These are phyloP conservation scores for Coemansia interrupta DNA, from an alignment of 192 early-diverging fungal species.

Conservation along the genomic window DNA sequence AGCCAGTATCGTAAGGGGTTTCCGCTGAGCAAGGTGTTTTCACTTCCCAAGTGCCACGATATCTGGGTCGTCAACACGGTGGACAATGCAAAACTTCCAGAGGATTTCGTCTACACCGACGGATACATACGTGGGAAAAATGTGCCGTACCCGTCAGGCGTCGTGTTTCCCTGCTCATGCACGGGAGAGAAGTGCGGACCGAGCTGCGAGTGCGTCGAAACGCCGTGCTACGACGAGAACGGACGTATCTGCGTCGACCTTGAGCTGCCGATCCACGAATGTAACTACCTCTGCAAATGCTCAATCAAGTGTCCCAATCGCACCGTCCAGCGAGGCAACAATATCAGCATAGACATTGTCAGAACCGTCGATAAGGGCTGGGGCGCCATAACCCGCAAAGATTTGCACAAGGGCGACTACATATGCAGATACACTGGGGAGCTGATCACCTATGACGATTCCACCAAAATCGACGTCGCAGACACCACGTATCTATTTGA, in stretches of 20 bases:
- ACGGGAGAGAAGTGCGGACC: constrained; percentile 12
- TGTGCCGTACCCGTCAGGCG: constrained; percentile 36
- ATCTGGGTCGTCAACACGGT: constrained; percentile 40
- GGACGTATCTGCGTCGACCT: constrained; percentile 37
- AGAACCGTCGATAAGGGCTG: constrained; percentile 37
- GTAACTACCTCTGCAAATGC: constrained; percentile 45
- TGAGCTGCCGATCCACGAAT: constrained; percentile 36
- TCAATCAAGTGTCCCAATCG: constrained; percentile 50
- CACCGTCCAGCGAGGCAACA: constrained; percentile 43
- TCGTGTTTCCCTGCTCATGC: constrained; percentile 48
- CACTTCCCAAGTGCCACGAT: constrained; percentile 22
- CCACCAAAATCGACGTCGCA: constrained; percentile 58
- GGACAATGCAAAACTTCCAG: constrained; percentile 22
- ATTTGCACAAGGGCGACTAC: constrained; percentile 60
- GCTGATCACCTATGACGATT: constrained; percentile 75
- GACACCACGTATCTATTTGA: constrained; percentile 64
- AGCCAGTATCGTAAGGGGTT: constrained; percentile 17
- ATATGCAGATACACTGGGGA: constrained; percentile 98
- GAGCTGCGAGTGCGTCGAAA: constrained; percentile 40
- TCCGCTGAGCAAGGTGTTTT: constrained; percentile 9
- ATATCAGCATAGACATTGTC: constrained; percentile 38
- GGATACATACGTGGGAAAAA: constrained; percentile 27
- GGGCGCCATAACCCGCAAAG: constrained; percentile 33
- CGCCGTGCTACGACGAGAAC: constrained; percentile 40
- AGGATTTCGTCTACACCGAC: constrained; percentile 36